These are phyloP conservation scores for Fraxinus latifolia DNA, from an alignment of 305 asterid species.

Conservation along the genomic window DNA sequence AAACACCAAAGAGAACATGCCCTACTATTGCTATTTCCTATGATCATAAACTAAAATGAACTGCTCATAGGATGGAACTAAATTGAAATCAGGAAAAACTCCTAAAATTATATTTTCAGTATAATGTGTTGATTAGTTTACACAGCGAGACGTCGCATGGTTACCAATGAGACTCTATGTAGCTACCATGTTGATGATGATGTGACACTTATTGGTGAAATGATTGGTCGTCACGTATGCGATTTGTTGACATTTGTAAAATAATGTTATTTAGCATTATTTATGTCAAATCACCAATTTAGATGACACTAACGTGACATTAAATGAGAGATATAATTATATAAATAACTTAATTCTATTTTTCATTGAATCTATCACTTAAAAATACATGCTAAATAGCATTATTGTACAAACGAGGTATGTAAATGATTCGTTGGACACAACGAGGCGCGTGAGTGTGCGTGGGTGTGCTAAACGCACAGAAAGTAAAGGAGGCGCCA, in stretches of 20 bases:
- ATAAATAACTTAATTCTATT: no score
- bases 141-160: neutral
- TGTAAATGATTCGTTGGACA: neutral
- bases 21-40: neutral
- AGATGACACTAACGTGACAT: no score
- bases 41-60: neutral
- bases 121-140: neutral
- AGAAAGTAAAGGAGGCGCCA: neutral
- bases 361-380: neutral
- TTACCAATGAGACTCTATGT: neutral
- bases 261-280: neutral
- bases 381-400: neutral
- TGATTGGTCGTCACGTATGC: neutral
- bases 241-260: neutral
- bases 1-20: no score
- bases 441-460: neutral
- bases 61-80: neutral
- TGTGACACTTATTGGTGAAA: neutral
- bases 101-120: neutral
- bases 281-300: neutral
- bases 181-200: neutral
- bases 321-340: no score
- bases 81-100: neutral
- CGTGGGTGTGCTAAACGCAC: neutral
- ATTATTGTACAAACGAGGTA: neutral